Conservation (phyloP, 129 eudicot genomes). For the Centrapalus pauciflorus region DNA sequence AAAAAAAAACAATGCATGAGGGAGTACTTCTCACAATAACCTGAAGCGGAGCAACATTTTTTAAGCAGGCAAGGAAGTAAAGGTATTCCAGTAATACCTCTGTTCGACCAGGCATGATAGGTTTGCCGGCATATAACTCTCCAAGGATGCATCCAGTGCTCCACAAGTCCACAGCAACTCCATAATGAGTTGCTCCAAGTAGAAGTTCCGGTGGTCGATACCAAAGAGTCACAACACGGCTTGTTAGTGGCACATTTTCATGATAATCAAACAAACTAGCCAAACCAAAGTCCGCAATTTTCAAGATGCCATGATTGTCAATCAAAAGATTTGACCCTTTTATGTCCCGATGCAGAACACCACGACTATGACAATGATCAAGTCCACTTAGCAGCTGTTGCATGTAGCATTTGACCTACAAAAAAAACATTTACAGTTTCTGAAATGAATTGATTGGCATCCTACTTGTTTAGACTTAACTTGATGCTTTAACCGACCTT, state of each 20-base stretch:
- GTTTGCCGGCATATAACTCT: conserved; percentile 40
- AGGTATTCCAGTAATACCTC: conserved; percentile 42
- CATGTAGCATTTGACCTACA: conserved; percentile 49
- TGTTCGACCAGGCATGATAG: conserved; percentile 73
- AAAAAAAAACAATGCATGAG: no score
- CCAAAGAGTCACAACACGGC: conserved; percentile 52
- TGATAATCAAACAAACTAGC: conserved; percentile 20
- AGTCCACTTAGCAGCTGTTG: conserved; percentile 44
- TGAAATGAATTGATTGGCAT: no score
- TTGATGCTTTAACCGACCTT: no score
- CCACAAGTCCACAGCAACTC: conserved; percentile 44
- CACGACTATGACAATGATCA: conserved; percentile 46
- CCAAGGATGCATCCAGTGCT: conserved; percentile 48
- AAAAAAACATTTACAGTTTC: neutral
- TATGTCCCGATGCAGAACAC: conserved; percentile 46
- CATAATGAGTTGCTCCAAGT: conserved; percentile 44
- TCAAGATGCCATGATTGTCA: conserved; percentile 32
- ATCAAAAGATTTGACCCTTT: conserved; percentile 34
- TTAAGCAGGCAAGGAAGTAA: neutral
- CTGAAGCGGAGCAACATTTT: no score
- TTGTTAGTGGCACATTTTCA: conserved; percentile 30
- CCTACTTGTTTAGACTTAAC: no score
- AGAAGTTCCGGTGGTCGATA: conserved; percentile 50
- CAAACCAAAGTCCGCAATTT: conserved; percentile 46
- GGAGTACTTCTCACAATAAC: no score